Base-by-base conservation (phyloP, 768 basidiomycete genomes). In the Vishniacozyma victoriae region DNA sequence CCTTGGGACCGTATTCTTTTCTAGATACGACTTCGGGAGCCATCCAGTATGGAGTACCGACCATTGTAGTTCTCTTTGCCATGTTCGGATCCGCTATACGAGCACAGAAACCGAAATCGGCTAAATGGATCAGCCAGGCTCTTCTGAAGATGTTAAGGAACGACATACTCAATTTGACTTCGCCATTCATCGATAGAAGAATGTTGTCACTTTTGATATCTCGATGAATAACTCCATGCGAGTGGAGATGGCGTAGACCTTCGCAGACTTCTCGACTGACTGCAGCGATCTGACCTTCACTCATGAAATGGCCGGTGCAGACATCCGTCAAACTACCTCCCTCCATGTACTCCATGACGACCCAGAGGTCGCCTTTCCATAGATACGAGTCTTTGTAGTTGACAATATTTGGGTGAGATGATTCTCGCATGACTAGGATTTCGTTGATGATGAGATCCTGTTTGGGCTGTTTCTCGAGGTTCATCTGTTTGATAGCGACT, bases 401-500 rank as follows among this genome's bases (percentile, higher is more conserved):
- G 76, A 99, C 93, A 60, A 97, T 96, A 70, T 99, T 99, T n/a
- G 91, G 90, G 71, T 96, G 92, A 27, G 87, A 80, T 15, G 87
- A 87, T 19, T 89, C 84, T 19, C 92, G 87, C 95, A 99, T 97
- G 67, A 97, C 95, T 56, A 99, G 82, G 59, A 97, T 97, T 74
- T 99, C 95, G 74, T 99, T 97, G 76, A 99, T 97, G 76, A 99
- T 97, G 41, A 99, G 79, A 69, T 97, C 93, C 74, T 97, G 96
- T 79, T 97, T 97, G 35, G 95, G 95, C 66, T 97, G 95, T 76
- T 97, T 95, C 74, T 97, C 92, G 24, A 99, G 79, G 77, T 99
- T 95, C 95, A 97, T 99, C 74, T 97, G 93, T 74, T 99, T 99
- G 80, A 99, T 99, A 35, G 95, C 95, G 26, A 97, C 95, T 11